Percentiles rank a stretch among this genome's conserved stretches.
Conservation (phyloP, 257 asterid genomes). For the Capsicum chinense region DNA sequence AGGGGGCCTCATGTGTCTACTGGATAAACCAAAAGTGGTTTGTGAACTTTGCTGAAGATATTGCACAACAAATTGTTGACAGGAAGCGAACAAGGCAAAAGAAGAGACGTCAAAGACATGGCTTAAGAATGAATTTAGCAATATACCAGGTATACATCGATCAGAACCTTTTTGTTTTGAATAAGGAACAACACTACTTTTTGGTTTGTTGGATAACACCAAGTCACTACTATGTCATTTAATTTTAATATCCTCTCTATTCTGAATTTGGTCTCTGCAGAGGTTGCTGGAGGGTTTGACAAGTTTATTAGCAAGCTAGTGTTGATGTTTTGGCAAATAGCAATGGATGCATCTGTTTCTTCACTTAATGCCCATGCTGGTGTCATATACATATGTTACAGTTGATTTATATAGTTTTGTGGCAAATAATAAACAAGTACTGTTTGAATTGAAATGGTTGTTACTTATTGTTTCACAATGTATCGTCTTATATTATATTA, state of each 20-base stretch:
- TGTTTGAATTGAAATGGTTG: background rate
- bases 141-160: background rate
- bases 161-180: background rate
- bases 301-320: background rate
- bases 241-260: background rate
- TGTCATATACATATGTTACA: background rate
- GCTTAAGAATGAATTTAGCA: background rate
- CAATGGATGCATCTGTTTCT: constrained; percentile 22
- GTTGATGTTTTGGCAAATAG: background rate
- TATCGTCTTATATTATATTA: background rate
- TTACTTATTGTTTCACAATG: background rate
- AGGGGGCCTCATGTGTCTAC: background rate
- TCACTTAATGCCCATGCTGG: background rate
- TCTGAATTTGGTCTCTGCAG: constrained; percentile 2
- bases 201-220: no score
- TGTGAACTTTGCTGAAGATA: background rate
- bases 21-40: constrained; percentile 7
- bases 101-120: background rate
- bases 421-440: background rate
- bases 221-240: background rate
- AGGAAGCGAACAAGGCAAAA: background rate
- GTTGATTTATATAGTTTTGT: constrained; percentile 1
- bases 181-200: background rate
- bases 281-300: constrained; percentile 5
- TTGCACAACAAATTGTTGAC: background rate